Evolutionary conservation across 2,329 filamentous ascomycete genomes (phyloP).

Genomic region (Venturia asperata): DNA sequence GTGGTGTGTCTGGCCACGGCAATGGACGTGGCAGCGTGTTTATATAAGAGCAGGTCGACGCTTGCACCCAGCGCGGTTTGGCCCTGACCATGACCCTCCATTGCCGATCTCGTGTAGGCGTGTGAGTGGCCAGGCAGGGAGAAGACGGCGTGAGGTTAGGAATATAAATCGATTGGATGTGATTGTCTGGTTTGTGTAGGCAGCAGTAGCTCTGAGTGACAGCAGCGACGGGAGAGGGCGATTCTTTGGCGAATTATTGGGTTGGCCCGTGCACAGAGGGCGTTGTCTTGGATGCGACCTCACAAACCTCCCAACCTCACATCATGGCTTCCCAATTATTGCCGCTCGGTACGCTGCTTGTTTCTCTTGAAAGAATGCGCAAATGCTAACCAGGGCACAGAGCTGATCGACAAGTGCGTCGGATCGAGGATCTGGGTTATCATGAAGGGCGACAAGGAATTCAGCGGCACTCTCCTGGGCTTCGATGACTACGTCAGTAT

Average conservation of each 20-base stretch:
- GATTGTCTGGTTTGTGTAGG: conserved; percentile 8
- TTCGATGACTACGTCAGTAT: conserved; percentile 99
- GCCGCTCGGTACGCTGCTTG: conserved; percentile 27
- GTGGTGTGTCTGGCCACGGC: not conserved
- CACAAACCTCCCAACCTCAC: not conserved
- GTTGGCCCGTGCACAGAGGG: conserved; percentile 21
- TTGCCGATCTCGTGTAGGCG: conserved; percentile 5
- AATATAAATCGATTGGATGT: not conserved
- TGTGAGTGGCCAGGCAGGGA: not conserved
- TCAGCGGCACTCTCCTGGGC: conserved; percentile 85
- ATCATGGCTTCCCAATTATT: conserved; percentile 31
- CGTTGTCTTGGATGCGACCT: not conserved
- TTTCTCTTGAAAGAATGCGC: too few species aligned
- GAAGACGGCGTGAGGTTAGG: not conserved
- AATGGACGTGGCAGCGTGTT: conserved; percentile 1
- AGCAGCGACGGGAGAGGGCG: conserved; percentile 15
- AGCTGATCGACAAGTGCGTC: conserved; percentile 98
- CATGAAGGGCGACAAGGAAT: conserved; percentile 99
- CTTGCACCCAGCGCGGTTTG: conserved; percentile 12
- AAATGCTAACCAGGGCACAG: conserved; percentile 41
- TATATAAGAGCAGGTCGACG: not conserved
- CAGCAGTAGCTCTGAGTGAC: not conserved
- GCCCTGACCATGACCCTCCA: conserved; percentile 11
- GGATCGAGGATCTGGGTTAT: conserved; percentile 97
- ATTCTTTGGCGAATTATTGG: not conserved